Percentiles rank a stretch among this genome's conserved stretches.
These are phyloP conservation scores for Paecilomyces variotii DNA, from an alignment of 2,329 filamentous ascomycete species.

Conservation along the genomic window DNA sequence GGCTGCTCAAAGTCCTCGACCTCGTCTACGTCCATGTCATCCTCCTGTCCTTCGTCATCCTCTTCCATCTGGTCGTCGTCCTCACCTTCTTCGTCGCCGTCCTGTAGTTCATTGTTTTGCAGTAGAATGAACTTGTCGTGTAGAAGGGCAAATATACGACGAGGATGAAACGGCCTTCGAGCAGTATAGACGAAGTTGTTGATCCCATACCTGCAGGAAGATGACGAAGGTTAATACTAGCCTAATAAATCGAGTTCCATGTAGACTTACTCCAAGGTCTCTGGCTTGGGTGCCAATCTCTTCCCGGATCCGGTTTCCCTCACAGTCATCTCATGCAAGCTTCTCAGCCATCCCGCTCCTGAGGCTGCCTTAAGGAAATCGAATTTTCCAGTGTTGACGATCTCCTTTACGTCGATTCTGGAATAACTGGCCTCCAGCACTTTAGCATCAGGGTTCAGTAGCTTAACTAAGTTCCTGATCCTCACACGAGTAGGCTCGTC, in stretches of 20 bases:
- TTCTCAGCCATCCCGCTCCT: slow-evolving; percentile 62
- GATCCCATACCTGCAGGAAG: slow-evolving; percentile 50
- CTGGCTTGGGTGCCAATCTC: slow-evolving; percentile 56
- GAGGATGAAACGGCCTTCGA: slow-evolving; percentile 43
- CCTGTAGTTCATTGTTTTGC: slow-evolving; percentile 26
- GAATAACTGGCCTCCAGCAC: slow-evolving; percentile 54
- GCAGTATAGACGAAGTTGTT: slow-evolving; percentile 62
- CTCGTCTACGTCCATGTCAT: slow-evolving; percentile 11
- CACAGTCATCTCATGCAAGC: slow-evolving; percentile 59
- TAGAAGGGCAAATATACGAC: slow-evolving; percentile 31
- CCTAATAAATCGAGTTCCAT: not conserved
- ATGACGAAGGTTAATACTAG: not conserved
- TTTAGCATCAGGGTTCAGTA: slow-evolving; percentile 60
- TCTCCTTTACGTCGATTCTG: slow-evolving; percentile 53
- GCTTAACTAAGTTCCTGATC: slow-evolving; percentile 48
- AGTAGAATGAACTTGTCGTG: slow-evolving; percentile 40
- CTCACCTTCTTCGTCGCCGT: slow-evolving; percentile 18
- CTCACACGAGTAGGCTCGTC: slow-evolving; percentile 37
- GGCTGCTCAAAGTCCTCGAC: slow-evolving; percentile 24
- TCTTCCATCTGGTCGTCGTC: slow-evolving; percentile 20
- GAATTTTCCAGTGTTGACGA: slow-evolving; percentile 60
- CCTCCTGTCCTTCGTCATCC: slow-evolving; percentile 10
- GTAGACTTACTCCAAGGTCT: slow-evolving; percentile 54
- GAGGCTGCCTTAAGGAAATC: slow-evolving; percentile 56
- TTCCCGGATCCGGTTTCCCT: slow-evolving; percentile 49